Base-by-base conservation (phyloP, 169 alveolate genomes). In the Cryptosporidium andersoni region DNA sequence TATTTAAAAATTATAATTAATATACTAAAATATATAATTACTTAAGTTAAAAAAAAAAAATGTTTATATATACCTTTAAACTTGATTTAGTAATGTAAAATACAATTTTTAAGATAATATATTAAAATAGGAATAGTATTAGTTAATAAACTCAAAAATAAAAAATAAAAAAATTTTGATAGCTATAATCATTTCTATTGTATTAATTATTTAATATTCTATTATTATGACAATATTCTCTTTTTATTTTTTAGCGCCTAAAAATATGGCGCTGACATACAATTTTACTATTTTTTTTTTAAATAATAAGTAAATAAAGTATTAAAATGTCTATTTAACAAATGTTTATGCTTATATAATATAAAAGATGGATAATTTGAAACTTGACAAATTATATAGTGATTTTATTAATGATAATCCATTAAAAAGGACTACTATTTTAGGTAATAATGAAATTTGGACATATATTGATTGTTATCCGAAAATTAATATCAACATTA, bases 381-480 rank as follows among this genome's bases (percentile, higher is more conserved):
- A 8, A 25, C 25, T 25, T 25, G 1, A 25, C 25, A 25, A 25
- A 25, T 66, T 58, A 5, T 74, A 55, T 45, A 64, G 37, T n/a
- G 74, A 74, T 11, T 74, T 74, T 47, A 60, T 74, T 0, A 62
- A 74, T 12, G 40, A 52, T n/a, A 37, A 74, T 37, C 85, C 85
- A 34, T 45, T 74, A 47, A 74, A 74, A 34, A 74, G 85, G 25
- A 74, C 62, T 1, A 74, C 45, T 1, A 42, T 60, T 25, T 68
- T 68, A 8, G 42, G 60, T 16, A 9, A 34, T 5, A 63, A 74
- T 60, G 67, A 63, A 1, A 74, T 74, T 8, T 74, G 85, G 85
- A 74, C 85, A 12, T 74, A 68, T 66, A 74, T 74, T 43, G 85
- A 74, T 1, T 74, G 85, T 49, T 36, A 60, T 60, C 85, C 85